Evolutionary conservation across 345 rosid species (phyloP).

Genomic region (Chamaenerion angustifolium): DNA sequence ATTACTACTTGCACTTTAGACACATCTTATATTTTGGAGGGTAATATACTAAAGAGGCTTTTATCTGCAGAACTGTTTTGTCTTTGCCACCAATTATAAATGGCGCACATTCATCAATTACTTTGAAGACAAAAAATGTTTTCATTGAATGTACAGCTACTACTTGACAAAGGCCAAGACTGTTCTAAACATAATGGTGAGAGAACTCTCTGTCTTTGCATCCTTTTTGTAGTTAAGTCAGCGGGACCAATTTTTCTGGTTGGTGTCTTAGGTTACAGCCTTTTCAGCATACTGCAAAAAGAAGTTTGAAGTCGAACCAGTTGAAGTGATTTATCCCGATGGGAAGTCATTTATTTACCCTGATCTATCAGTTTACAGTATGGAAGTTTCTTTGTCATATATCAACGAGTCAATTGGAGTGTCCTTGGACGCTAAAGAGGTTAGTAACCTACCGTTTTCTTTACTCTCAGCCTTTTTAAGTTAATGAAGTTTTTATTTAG

Average conservation of each 20-base stretch:
- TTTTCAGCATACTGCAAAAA: conserved; percentile 64
- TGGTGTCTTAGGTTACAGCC: conserved; percentile 45
- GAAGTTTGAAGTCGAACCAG: conserved; percentile 85
- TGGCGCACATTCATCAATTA: conserved; percentile 90
- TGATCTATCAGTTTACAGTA: conserved; percentile 53
- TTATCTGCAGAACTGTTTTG: conserved; percentile 59
- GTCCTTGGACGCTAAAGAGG: conserved; percentile 61
- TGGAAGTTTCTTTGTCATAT: conserved; percentile 80
- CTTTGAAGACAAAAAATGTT: conserved; percentile 80
- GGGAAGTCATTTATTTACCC: conserved; percentile 61
- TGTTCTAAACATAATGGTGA: conserved; percentile 87
- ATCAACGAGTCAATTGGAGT: conserved; percentile 65
- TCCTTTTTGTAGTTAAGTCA: background rate
- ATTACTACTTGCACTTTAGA: too few relatives aligned
- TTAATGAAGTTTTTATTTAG: background rate
- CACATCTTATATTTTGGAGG: too few relatives aligned
- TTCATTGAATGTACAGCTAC: conserved; percentile 93
- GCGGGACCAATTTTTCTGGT: conserved; percentile 1
- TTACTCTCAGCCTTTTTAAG: background rate
- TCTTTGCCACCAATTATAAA: conserved; percentile 91
- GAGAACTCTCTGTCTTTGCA: conserved; percentile 4
- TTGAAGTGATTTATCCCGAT: conserved; percentile 53
- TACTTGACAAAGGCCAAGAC: conserved; percentile 80
- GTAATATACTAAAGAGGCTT: background rate
- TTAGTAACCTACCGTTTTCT: conserved; percentile 9